Evolutionary conservation across 106 monocot genomes (phyloP), one percentile per base, ranked within the genome.

Genomic region (Dendrobium nobile): DNA sequence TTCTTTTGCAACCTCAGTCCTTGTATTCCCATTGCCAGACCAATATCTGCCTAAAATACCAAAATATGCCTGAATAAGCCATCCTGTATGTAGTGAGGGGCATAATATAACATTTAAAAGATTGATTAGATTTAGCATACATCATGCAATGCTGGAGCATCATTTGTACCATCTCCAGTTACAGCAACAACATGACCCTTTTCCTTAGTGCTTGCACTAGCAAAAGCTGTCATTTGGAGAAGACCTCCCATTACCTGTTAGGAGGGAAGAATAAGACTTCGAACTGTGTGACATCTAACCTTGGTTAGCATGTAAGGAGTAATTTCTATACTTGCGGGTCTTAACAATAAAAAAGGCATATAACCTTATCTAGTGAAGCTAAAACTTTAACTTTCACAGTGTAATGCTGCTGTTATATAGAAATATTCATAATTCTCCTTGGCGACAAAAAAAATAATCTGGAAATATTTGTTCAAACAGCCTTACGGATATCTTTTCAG

Each of bases 121-220:
- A 20, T 0, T 40, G 5, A 9, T 9, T 41, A 45, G 56, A 28
- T 41, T 61, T 54, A 68, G 28, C 75, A 79, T 72, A 94, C 94
- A 90, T 95, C 95, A 77, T 95, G 89, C 74, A 95, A 82, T 43
- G 95, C 95, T 64, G 95, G 92, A 73, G 95, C 92, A 75, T 95
- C 95, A 82, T 95, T 95, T 13, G 95, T 95, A 75, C 95, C 95
- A 84, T 95, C 95, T 58, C 95, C 95, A 59, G 95, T 95, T 31
- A 95, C 95, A 82, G 95, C 95, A 79, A 93, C 95, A 47, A 95
- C 86, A 75, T 95, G 88, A 44, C 89, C 88, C 79, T 42, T 84
- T 45, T 89, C 73, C 78, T 93, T 73, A 95, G 73, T 45, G 91
- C 85, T 88, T 89, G 89, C 15, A 95, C 95, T 77, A 95, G 86